Evolutionary conservation across 1,139 yeast genomes (phyloP).

Genomic region (Yamadazyma blattariae): DNA sequence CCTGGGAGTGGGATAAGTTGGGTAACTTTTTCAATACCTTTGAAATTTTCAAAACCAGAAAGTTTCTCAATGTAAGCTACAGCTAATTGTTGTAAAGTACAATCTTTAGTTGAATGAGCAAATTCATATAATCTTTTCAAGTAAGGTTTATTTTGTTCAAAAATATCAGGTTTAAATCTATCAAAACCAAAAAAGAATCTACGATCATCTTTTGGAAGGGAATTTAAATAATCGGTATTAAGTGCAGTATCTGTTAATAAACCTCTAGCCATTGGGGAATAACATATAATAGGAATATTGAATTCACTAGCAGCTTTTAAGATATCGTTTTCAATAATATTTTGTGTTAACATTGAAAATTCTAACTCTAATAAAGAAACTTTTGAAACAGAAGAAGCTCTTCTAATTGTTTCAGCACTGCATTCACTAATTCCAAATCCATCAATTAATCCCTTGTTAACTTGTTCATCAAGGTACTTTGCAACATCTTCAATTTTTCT

Average conservation of each 20-base stretch:
- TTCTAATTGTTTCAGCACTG: constrained; percentile 52
- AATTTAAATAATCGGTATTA: constrained; percentile 25
- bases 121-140: constrained; percentile 43
- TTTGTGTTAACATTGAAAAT: constrained; percentile 61
- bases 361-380: constrained; percentile 74
- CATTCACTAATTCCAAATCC: constrained; percentile 75
- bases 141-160: constrained; percentile 47
- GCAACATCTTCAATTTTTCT: constrained; percentile 50
- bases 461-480: constrained; percentile 43
- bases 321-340: constrained; percentile 58
- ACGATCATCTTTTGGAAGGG: constrained; percentile 3
- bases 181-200: constrained; percentile 26
- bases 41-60: constrained; percentile 23
- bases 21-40: constrained; percentile 43
- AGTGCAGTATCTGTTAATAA: constrained; percentile 59
- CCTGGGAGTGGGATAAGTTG: constrained; percentile 76
- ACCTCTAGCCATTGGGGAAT: constrained; percentile 84
- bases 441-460: constrained; percentile 59
- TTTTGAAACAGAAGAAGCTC: constrained; percentile 48
- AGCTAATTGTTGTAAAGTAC: constrained; percentile 64
- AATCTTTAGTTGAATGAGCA: constrained; percentile 44
- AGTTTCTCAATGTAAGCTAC: constrained; percentile 65
- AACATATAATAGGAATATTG: constrained; percentile 65
- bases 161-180: constrained; percentile 50
- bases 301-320: constrained; percentile 45